A percentile compares a stretch with the other conserved stretches of the same genome.
Evolutionary conservation across 352 stramenopile species (phyloP).

Genomic region (Globisporangium mamillatum): DNA sequence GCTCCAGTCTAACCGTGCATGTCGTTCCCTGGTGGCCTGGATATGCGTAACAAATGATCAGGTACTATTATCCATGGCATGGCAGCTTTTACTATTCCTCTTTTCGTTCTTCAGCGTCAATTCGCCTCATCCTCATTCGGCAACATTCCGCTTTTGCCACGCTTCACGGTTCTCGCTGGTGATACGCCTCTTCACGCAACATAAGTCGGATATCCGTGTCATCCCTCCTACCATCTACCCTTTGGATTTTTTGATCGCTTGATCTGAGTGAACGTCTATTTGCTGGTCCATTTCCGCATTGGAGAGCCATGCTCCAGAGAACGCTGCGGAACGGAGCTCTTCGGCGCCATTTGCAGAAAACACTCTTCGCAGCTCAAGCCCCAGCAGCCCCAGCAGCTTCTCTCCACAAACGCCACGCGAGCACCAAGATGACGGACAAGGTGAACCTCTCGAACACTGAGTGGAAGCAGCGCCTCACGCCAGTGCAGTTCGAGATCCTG

Average conservation of each 20-base stretch:
- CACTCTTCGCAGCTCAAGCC: background rate
- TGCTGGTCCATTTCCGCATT: background rate
- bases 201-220: background rate
- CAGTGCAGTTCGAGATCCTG: slow-evolving; percentile 84
- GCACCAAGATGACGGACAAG: slow-evolving; percentile 47
- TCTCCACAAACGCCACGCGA: background rate
- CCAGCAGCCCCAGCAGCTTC: background rate
- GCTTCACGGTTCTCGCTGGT: background rate
- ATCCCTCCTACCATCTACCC: background rate
- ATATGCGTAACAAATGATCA: too few species aligned
- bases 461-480: slow-evolving; percentile 79
- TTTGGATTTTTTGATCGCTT: background rate
- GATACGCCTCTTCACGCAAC: background rate
- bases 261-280: background rate
- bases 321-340: slow-evolving; percentile 14
- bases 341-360: slow-evolving; percentile 7
- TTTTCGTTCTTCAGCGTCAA: too few species aligned
- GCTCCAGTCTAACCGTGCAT: too few species aligned
- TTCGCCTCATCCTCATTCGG: background rate
- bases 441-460: slow-evolving; percentile 65
- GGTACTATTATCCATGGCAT: too few species aligned
- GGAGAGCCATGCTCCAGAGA: slow-evolving; percentile 4
- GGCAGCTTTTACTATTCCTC: too few species aligned
- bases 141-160: background rate
- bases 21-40: too few species aligned